Evolutionary conservation across 805 yeast species (phyloP).

Genomic region (Metschnikowia gruessii): DNA sequence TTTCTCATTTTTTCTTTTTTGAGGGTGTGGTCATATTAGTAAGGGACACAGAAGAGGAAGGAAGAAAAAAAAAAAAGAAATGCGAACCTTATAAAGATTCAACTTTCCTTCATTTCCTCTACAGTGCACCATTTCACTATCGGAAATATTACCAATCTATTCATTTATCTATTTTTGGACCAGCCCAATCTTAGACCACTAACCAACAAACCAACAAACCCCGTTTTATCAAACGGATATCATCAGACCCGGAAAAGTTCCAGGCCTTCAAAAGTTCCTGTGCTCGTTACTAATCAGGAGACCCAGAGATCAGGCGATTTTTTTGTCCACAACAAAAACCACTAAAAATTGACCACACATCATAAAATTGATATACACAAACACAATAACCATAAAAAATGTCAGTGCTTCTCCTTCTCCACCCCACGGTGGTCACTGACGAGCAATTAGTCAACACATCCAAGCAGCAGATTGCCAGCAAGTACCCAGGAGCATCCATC

Average conservation of each 20-base stretch:
- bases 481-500: conserved; percentile 28
- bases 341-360: too few species aligned
- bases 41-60: conserved; percentile 2
- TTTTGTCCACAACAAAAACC: too few species aligned
- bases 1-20: not conserved
- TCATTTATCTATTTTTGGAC: too few species aligned
- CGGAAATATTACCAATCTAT: not conserved
- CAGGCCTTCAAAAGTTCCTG: too few species aligned
- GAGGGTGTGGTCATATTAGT: conserved; percentile 2
- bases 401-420: conserved; percentile 49
- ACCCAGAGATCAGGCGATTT: too few species aligned
- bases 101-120: not conserved
- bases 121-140: not conserved
- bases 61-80: conserved; percentile 5
- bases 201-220: too few species aligned
- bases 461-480: conserved; percentile 30
- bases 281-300: too few species aligned
- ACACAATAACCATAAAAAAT: not conserved
- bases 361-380: too few species aligned
- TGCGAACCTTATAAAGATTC: conserved; percentile 5
- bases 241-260: too few species aligned
- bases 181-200: too few species aligned
- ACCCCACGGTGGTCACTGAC: conserved; percentile 64
- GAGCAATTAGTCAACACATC: conserved; percentile 44
- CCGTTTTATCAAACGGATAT: too few species aligned